phyloP scores from a whole-genome alignment of 176 grass and related monocot genomes.

The maize (Zea mays) region Zm-B73-REFERENCE-NAM-5.0 NC_050097.1:224616001-224616500 shows the following conservation, averaged over 20 bases:
- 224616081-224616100: too few relatives aligned
- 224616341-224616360: slow-evolving; percentile 7
- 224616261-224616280: background rate
- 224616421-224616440: background rate
- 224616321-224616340: background rate
- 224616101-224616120: too few relatives aligned
- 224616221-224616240: background rate
- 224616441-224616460: slow-evolving; percentile 33
- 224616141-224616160: too few relatives aligned
- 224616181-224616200: too few relatives aligned
- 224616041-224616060: too few relatives aligned
- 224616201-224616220: background rate
- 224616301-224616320: background rate
- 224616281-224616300: too few relatives aligned
- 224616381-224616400: slow-evolving; percentile 9
- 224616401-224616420: slow-evolving; percentile 6
- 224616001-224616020: too few relatives aligned
- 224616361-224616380: background rate
- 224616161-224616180: too few relatives aligned
- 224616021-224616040: too few relatives aligned
- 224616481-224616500: slow-evolving; percentile 93
- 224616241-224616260: slow-evolving; percentile 6
- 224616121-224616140: too few relatives aligned
- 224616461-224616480: slow-evolving; percentile 17
- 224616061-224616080: too few relatives aligned